These are phyloP conservation scores for Boletus sp. DNA, from an alignment of 768 basidiomycete genomes.

Conservation along the genomic window DNA sequence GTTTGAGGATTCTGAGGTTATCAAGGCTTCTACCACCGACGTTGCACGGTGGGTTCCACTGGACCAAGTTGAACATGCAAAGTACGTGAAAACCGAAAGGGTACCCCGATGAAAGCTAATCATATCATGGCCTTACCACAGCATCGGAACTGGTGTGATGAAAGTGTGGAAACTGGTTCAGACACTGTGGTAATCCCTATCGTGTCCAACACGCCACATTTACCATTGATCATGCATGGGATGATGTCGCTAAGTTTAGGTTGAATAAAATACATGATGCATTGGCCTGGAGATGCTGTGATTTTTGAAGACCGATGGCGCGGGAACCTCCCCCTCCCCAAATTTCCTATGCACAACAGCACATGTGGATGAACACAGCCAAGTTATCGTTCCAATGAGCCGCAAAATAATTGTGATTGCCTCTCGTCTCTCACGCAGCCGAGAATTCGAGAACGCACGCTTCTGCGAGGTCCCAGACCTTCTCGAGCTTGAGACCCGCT, in stretches of 20 bases:
- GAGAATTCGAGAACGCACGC: constrained; percentile 25
- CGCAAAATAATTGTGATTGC: background rate
- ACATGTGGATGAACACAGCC: constrained; percentile 18
- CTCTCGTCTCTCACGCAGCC: constrained; percentile 11
- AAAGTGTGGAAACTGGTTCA: constrained; percentile 69
- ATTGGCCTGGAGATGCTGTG: background rate
- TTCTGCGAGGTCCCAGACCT: constrained; percentile 31
- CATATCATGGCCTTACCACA: constrained; percentile 24
- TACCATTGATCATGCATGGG: background rate
- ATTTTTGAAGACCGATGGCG: background rate
- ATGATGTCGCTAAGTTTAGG: background rate
- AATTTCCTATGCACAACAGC: background rate
- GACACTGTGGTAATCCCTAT: constrained; percentile 20
- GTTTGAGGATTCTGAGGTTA: constrained; percentile 13
- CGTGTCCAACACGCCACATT: background rate
- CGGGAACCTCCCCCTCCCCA: background rate
- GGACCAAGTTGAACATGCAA: constrained; percentile 52
- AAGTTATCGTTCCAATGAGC: background rate
- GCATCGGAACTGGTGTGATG: constrained; percentile 69
- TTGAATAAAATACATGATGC: constrained; percentile 1
- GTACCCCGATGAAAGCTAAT: background rate
- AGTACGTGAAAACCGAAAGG: constrained; percentile 44
- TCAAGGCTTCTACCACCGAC: constrained; percentile 3
- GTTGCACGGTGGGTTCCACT: constrained; percentile 50
- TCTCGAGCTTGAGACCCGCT: constrained; percentile 30